Conservation (phyloP, 768 basidiomycete species). For the Krasilnikovozyma curviuscula region DNA sequence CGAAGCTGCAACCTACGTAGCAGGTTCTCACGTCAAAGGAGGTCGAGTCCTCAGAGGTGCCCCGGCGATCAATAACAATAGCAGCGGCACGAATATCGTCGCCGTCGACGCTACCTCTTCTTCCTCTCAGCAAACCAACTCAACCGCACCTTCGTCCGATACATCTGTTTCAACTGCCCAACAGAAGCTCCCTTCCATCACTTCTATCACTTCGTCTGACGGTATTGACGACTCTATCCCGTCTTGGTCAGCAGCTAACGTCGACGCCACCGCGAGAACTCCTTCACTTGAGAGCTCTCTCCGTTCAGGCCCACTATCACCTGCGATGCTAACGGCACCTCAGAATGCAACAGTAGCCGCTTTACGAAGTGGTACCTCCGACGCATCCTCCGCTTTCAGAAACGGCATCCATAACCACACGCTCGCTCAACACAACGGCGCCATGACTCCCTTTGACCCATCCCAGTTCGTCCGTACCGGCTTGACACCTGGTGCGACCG, state of each 20-base stretch:
- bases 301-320: slow-evolving; percentile 79
- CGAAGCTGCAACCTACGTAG: too few species aligned
- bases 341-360: slow-evolving; percentile 30
- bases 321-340: slow-evolving; percentile 87
- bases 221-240: slow-evolving; percentile 15
- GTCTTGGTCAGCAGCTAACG: slow-evolving; percentile 23
- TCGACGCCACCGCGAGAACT: slow-evolving; percentile 23
- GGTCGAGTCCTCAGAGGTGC: slow-evolving; percentile 23
- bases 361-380: slow-evolving; percentile 34
- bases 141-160: neutral
- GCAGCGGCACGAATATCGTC: slow-evolving; percentile 3
- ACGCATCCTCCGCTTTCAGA: slow-evolving; percentile 43
- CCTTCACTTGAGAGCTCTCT: slow-evolving; percentile 41
- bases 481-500: slow-evolving; percentile 50
- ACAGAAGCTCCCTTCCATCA: slow-evolving; percentile 62
- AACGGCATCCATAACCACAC: slow-evolving; percentile 19
- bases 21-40: slow-evolving; percentile 29
- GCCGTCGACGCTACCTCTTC: neutral
- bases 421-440: neutral
- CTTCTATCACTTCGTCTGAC: slow-evolving; percentile 44
- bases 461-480: slow-evolving; percentile 46
- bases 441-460: slow-evolving; percentile 34
- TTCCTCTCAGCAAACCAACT: neutral
- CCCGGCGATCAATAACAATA: slow-evolving; percentile 19
- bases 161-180: slow-evolving; percentile 28